Conservation (phyloP, 228 moss, liverwort and hornwort genomes). For the Sphagnum fallax region DNA sequence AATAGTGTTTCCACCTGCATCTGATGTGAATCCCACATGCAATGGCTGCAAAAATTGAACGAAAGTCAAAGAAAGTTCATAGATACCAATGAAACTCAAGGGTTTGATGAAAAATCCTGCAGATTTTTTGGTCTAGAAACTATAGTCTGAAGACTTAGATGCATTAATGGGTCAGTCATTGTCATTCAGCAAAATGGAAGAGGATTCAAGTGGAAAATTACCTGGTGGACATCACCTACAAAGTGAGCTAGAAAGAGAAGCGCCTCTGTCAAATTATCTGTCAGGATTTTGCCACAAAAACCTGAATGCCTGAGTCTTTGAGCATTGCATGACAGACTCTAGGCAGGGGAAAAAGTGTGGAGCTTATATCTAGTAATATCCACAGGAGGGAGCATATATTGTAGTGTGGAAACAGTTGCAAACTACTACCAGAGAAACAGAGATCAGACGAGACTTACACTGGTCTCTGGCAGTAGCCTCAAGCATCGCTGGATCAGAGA, state of each 20-base stretch:
- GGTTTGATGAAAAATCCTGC: not conserved
- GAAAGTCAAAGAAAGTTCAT: not conserved
- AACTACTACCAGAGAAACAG: too few relatives aligned
- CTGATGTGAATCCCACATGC: slow-evolving; percentile 62
- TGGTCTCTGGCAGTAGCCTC: too few relatives aligned
- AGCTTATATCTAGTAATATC: not conserved
- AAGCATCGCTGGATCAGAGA: too few relatives aligned
- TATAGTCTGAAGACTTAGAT: not conserved
- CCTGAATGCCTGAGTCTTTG: not conserved
- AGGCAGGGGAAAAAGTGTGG: not conserved
- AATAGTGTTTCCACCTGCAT: slow-evolving; percentile 72
- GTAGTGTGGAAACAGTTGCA: too few relatives aligned
- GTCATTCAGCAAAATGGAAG: too few relatives aligned
- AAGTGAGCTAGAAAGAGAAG: slow-evolving; percentile 83
- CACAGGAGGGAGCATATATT: not conserved
- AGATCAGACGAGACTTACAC: too few relatives aligned
- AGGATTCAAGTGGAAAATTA: slow-evolving; percentile 1
- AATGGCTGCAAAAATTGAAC: slow-evolving; percentile 44
- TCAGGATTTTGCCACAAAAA: not conserved
- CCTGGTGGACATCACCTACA: slow-evolving; percentile 95
- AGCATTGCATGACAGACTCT: too few relatives aligned
- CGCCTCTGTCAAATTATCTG: slow-evolving; percentile 85
- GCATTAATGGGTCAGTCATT: too few relatives aligned
- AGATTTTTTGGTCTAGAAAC: not conserved
- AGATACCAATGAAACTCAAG: not conserved